A percentile compares a stretch with the other conserved stretches of the same genome.
phyloP scores from a whole-genome alignment of 768 basidiomycete genomes.

The Boletales sp. region DNA sequence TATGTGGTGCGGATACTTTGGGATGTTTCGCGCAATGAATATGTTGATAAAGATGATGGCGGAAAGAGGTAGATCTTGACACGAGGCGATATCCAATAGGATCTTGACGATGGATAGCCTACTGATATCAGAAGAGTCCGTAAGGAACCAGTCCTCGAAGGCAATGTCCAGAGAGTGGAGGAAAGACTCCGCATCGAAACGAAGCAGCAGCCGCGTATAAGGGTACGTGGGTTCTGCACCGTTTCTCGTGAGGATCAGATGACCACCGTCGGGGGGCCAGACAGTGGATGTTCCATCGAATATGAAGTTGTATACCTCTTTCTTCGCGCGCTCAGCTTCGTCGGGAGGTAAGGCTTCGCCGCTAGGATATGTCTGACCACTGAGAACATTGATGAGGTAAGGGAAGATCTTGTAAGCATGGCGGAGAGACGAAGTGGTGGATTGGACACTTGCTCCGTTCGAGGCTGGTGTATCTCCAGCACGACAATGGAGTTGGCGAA shows the following conservation, averaged over 20 bases:
- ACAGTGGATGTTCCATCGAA: slow-evolving; percentile 77
- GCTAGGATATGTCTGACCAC: slow-evolving; percentile 85
- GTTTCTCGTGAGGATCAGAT: slow-evolving; percentile 69
- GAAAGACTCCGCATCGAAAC: slow-evolving; percentile 90
- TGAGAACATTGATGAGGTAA: slow-evolving; percentile 76
- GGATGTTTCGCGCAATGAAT: slow-evolving; percentile 93
- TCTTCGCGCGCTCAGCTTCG: slow-evolving; percentile 67
- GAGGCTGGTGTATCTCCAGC: slow-evolving; percentile 1
- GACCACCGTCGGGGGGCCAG: slow-evolving; percentile 79
- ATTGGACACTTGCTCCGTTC: slow-evolving; percentile 13
- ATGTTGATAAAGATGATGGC: slow-evolving; percentile 89
- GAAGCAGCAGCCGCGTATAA: slow-evolving; percentile 78
- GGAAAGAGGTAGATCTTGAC: slow-evolving; percentile 47
- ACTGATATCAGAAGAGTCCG: slow-evolving; percentile 60
- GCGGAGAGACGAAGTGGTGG: slow-evolving; percentile 35
- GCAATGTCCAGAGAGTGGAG: slow-evolving; percentile 92
- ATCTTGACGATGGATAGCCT: slow-evolving; percentile 83
- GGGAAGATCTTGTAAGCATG: slow-evolving; percentile 92
- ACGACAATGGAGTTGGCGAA: slow-evolving; percentile 42
- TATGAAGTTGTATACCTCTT: slow-evolving; percentile 74
- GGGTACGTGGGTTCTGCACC: slow-evolving; percentile 84
- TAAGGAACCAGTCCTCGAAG: slow-evolving; percentile 90
- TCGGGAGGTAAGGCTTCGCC: slow-evolving; percentile 63
- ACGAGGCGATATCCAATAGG: slow-evolving; percentile 71
- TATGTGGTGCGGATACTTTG: slow-evolving; percentile 92